Evolutionary conservation across 305 asterid species (phyloP), one percentile per base, ranked within the genome.

Genomic region (Fraxinus platypoda): DNA sequence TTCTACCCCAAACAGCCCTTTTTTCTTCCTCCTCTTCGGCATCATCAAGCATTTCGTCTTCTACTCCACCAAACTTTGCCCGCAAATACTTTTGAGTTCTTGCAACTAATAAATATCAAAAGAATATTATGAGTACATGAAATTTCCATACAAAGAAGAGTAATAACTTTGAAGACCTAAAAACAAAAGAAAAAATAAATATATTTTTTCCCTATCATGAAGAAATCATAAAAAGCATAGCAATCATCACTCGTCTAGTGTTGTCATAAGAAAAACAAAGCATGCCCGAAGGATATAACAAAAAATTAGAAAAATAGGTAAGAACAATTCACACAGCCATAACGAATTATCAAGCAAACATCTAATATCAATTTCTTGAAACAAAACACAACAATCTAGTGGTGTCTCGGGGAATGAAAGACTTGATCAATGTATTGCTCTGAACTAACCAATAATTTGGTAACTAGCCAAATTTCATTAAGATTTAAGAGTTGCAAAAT

Each of bases 41-140:
- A 25, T 88, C 97, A 73, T 91, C 94, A 70, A 89, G 89, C 84
- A 59, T 79, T 90, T 88, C 95, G 85, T 93, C 98, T 70, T 93
- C 98, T 81, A 80, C 88, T 77, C 88, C 98, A 26, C 98, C 99
- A 86, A 87, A 86, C 83, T 88, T 90, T 46, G 89, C 86, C 66
- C 82, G 86, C 85, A 94, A 54, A 86, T 78, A 89, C 84, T 89
- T 94, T 75, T 92, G 95, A 72, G 93, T 93, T 90, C 92, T 91
- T 81, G 79, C 80, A 85, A 96, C 99, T 96, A 84, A 84, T 19
- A 80, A 38, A 68, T 76, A 49, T 77, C 78, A 80, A 75, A 70
- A 82, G 3, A 77, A 74, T 43, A 76, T 66, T 41, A 26, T 79
- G 64, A 83, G 19, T 19, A 23, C 34, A 80, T 37, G 31, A 30